phyloP scores from a whole-genome alignment of 148 eudicot genomes.

The Suaeda aralocaspica region DNA sequence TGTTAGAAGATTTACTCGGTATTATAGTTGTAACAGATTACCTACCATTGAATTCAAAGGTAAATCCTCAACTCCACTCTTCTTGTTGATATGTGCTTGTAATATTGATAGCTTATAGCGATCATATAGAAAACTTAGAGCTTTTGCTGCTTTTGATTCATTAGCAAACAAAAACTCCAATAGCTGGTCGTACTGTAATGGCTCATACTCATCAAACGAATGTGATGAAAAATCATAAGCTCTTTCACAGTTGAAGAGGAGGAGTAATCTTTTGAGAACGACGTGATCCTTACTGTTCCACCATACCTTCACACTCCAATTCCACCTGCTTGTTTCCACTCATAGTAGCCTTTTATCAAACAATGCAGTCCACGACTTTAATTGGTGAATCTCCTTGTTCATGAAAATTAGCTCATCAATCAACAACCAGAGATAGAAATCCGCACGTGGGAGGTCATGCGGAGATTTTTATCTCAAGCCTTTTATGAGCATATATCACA shows the following conservation, averaged over 20 bases:
- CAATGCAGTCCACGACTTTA: constrained; percentile 93
- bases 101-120: constrained; percentile 57
- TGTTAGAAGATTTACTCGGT: too few relatives aligned
- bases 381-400: constrained; percentile 78
- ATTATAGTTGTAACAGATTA: too few relatives aligned
- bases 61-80: constrained; percentile 43
- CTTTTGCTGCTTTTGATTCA: constrained; percentile 55
- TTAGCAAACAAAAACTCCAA: constrained; percentile 57
- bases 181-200: constrained; percentile 67
- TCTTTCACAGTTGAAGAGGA: constrained; percentile 68
- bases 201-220: constrained; percentile 66
- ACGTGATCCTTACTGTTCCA: constrained; percentile 79
- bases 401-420: background rate
- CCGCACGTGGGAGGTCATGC: too few relatives aligned
- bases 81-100: constrained; percentile 59
- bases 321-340: constrained; percentile 92
- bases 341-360: constrained; percentile 89
- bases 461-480: too few relatives aligned
- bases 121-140: constrained; percentile 60
- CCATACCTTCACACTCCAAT: constrained; percentile 96
- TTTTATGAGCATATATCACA: too few relatives aligned
- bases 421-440: too few relatives aligned
- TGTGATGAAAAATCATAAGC: constrained; percentile 63
- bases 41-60: constrained; percentile 96
- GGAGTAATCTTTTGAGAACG: constrained; percentile 57